Conservation (phyloP, 768 basidiomycete species). For the Podaxis sp. region DNA sequence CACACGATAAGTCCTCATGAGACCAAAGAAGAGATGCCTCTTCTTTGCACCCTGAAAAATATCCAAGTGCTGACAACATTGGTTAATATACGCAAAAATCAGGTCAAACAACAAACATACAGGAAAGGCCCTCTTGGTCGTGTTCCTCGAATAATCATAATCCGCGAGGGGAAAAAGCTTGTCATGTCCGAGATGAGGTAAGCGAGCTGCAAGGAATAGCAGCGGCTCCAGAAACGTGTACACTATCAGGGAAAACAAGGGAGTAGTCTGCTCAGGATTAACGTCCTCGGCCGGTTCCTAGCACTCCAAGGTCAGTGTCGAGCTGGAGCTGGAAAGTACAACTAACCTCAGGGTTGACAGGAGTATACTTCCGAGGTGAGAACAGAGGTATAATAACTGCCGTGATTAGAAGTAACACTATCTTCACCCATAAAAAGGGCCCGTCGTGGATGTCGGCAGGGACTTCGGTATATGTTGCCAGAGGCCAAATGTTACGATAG, state of each 20-base stretch:
- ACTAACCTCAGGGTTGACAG: constrained; percentile 45
- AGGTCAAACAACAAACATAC: constrained; percentile 14
- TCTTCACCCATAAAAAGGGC: constrained; percentile 29
- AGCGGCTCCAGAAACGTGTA: constrained; percentile 59
- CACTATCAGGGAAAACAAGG: constrained; percentile 39
- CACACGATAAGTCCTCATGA: constrained; percentile 38
- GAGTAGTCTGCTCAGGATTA: constrained; percentile 54
- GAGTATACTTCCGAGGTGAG: constrained; percentile 52
- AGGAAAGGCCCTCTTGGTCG: constrained; percentile 27
- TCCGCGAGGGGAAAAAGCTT: constrained; percentile 65
- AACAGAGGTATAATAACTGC: constrained; percentile 50
- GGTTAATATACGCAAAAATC: neutral
- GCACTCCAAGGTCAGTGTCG: neutral
- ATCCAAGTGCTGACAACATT: constrained; percentile 34
- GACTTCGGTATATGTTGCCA: constrained; percentile 43
- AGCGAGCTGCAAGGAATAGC: constrained; percentile 43
- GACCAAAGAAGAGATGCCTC: constrained; percentile 46
- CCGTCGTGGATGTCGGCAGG: constrained; percentile 41
- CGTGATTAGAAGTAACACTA: constrained; percentile 32
- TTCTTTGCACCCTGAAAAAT: constrained; percentile 36
- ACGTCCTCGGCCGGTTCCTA: constrained; percentile 34
- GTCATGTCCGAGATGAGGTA: constrained; percentile 51
- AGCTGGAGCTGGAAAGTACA: neutral
- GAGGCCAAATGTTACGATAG: constrained; percentile 57
- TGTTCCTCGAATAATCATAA: constrained; percentile 42